Conservation (phyloP, 768 basidiomycete species). For the Gyrodon lividus region DNA sequence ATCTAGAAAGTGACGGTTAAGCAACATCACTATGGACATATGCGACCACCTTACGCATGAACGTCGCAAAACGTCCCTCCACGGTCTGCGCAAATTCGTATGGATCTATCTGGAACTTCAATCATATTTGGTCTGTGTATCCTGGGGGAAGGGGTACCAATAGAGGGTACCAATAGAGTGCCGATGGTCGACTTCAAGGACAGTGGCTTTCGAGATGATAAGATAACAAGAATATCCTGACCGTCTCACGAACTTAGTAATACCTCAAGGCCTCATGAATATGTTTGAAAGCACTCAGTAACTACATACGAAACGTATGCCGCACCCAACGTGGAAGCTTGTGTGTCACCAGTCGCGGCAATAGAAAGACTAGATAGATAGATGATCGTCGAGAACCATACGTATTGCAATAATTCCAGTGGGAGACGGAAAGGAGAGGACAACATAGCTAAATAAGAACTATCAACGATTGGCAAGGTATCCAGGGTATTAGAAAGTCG, state of each 20-base stretch:
- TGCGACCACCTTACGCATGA: slow-evolving; percentile 58
- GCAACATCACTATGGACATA: background rate
- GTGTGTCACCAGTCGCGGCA: background rate
- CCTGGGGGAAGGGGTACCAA: background rate
- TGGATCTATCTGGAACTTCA: slow-evolving; percentile 66
- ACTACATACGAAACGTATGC: too few relatives aligned
- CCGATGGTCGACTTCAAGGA: background rate
- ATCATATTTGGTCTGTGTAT: slow-evolving; percentile 8
- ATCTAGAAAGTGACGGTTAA: slow-evolving; percentile 38
- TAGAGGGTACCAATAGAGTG: background rate
- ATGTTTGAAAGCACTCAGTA: too few relatives aligned
- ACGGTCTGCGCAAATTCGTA: slow-evolving; percentile 83
- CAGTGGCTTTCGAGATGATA: background rate
- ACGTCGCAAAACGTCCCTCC: slow-evolving; percentile 94
- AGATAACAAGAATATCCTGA: background rate
- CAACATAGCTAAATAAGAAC: slow-evolving; percentile 24
- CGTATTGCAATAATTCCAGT: slow-evolving; percentile 14
- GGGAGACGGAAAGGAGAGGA: slow-evolving; percentile 12
- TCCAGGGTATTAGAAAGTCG: slow-evolving; percentile 27
- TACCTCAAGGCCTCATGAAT: too few relatives aligned
- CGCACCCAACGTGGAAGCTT: background rate
- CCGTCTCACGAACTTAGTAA: background rate
- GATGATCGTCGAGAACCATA: slow-evolving; percentile 11
- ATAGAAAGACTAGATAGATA: slow-evolving; percentile 1
- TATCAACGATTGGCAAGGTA: slow-evolving; percentile 24